Percentiles rank a stretch among this genome's conserved stretches.
These are phyloP conservation scores for Periconia digitata DNA, from an alignment of 2,329 filamentous ascomycete species.

Conservation along the genomic window DNA sequence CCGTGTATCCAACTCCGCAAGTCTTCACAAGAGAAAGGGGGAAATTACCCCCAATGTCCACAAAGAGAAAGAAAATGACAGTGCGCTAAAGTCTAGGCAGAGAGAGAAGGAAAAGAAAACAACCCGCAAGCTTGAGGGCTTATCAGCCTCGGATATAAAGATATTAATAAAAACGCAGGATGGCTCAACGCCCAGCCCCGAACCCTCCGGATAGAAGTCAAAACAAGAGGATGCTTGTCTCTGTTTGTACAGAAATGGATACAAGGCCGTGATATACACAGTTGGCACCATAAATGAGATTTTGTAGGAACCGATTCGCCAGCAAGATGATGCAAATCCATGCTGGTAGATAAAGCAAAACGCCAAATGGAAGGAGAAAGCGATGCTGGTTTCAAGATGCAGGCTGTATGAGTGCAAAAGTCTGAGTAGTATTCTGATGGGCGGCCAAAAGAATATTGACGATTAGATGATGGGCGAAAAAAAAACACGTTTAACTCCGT, in stretches of 20 bases:
- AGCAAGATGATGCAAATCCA: conserved; percentile 7
- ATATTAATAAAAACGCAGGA: not conserved
- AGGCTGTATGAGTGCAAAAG: not conserved
- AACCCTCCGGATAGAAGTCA: conserved; percentile 6
- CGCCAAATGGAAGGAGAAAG: not conserved
- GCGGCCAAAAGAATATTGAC: not conserved
- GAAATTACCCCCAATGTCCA: not conserved
- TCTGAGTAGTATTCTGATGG: not conserved
- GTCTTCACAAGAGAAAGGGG: not conserved
- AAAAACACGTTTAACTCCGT: conserved; percentile 13
- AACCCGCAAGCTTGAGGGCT: not conserved
- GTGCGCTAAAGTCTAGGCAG: not conserved
- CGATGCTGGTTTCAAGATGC: not conserved
- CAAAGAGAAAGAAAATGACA: not conserved
- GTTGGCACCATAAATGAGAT: conserved; percentile 14
- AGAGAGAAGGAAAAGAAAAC: not conserved
- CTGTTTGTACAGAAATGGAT: conserved; percentile 19
- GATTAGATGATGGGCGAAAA: conserved; percentile 2
- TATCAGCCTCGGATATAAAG: not conserved
- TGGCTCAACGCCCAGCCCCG: conserved; percentile 11
- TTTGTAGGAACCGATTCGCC: conserved; percentile 7
- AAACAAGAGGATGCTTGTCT: conserved; percentile 2
- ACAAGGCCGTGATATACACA: conserved; percentile 21
- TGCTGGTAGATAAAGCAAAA: conserved; percentile 7
- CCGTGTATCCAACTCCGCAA: not conserved